These are phyloP conservation scores for Diaporthe ampelina DNA, from an alignment of 2,329 filamentous ascomycete genomes.

Conservation along the genomic window DNA sequence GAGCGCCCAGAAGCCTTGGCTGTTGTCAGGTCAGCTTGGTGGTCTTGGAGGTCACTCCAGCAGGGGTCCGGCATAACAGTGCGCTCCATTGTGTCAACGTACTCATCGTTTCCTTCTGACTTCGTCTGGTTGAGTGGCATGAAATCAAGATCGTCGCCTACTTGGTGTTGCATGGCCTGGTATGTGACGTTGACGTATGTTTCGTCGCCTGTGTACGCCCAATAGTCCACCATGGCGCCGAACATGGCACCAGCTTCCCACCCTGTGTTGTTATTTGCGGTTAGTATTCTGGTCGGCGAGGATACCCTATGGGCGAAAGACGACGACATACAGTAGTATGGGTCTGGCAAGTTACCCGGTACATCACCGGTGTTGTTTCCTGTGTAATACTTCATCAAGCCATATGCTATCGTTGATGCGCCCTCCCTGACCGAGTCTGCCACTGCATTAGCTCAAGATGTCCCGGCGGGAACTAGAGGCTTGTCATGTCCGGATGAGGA, in stretches of 20 bases:
- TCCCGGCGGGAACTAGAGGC: constrained; percentile 10
- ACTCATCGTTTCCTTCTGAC: constrained; percentile 75
- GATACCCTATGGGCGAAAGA: constrained; percentile 48
- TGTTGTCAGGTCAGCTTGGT: constrained; percentile 61
- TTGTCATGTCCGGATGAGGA: not conserved
- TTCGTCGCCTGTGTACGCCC: constrained; percentile 71
- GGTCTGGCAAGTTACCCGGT: constrained; percentile 44
- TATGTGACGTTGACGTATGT: constrained; percentile 70
- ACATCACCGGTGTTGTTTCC: constrained; percentile 44
- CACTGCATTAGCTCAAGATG: constrained; percentile 26
- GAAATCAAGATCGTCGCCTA: constrained; percentile 66
- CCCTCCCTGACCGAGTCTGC: constrained; percentile 41
- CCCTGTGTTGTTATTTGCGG: constrained; percentile 59
- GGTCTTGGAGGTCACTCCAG: not conserved
- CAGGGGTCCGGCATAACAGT: not conserved
- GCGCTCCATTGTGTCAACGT: constrained; percentile 53
- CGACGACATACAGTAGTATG: constrained; percentile 60
- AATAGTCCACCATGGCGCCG: constrained; percentile 75
- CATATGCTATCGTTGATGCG: constrained; percentile 42
- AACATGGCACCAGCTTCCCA: constrained; percentile 79
- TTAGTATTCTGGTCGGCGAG: constrained; percentile 56
- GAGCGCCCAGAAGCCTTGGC: constrained; percentile 81
- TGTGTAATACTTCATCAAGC: constrained; percentile 43
- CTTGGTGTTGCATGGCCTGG: constrained; percentile 66
- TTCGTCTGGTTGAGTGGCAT: constrained; percentile 68